Percentiles rank a stretch among this genome's conserved stretches.
phyloP scores from a whole-genome alignment of 2,329 filamentous ascomycete species.

The Talaromyces albobiverticillius region DNA sequence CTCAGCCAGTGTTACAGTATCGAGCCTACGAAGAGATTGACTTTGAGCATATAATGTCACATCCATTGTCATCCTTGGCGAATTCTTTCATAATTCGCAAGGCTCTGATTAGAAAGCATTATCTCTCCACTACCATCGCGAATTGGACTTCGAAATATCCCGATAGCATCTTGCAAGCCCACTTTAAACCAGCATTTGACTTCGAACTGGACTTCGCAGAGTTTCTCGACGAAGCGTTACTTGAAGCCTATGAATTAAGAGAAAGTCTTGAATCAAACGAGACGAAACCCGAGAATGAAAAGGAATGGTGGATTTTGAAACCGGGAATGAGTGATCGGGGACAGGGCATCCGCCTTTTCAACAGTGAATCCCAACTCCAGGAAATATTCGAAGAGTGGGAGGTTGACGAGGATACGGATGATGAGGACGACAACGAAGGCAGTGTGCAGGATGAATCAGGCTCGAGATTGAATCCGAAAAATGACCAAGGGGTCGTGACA shows the following conservation, averaged over 20 bases:
- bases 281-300: constrained; percentile 57
- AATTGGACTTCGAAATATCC: constrained; percentile 87
- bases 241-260: constrained; percentile 84
- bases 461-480: constrained; percentile 19
- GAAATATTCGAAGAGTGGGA: constrained; percentile 92
- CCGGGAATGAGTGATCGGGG: constrained; percentile 96
- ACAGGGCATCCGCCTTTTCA: constrained; percentile 88
- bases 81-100: constrained; percentile 97
- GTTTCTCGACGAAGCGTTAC: constrained; percentile 87
- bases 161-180: constrained; percentile 61
- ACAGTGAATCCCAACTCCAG: constrained; percentile 77
- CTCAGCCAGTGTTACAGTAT: constrained; percentile 67
- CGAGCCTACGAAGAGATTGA: constrained; percentile 83
- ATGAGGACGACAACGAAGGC: constrained; percentile 41
- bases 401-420: constrained; percentile 54
- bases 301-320: constrained; percentile 97
- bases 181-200: constrained; percentile 74
- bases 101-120: constrained; percentile 94
- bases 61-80: constrained; percentile 63
- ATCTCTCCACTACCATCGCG: constrained; percentile 76
- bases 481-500: constrained; percentile 64
- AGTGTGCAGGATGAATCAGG: constrained; percentile 17
- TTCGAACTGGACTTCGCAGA: constrained; percentile 97
- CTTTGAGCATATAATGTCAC: constrained; percentile 68
- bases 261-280: constrained; percentile 74